Evolutionary conservation across 257 asterid genomes (phyloP), one percentile per base, ranked within the genome.

Genomic region (Fraxinus anomala): DNA sequence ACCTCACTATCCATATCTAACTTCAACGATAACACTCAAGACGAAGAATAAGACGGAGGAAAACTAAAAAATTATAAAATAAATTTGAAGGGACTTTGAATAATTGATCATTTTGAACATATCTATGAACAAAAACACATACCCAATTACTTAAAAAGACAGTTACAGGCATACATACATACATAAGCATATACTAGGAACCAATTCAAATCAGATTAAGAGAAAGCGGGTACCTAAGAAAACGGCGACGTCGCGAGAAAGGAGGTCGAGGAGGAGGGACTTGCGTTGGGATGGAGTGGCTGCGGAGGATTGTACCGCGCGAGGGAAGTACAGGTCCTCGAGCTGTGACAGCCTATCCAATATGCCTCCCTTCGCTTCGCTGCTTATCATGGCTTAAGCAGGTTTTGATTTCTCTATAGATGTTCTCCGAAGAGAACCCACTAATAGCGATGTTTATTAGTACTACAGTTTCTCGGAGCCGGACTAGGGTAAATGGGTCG

Each of bases 291-390:
- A 85, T 56, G 97, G 81, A 44, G 88, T 82, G 78, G 92, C 83
- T 54, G 92, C 86, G 23, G 96, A 86, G 69, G 94, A 81, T 85
- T 86, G 96, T 72, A 86, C 86, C 51, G 93, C 92, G 78, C 96
- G 98, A 19, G 98, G 99, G 74, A 89, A 95, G 90, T 95, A 95
- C 80, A 95, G 84, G 86, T 91, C 94, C 30, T 93, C 98, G 24
- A 90, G 75, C 67, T 80, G 82, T 23, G 97, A 95, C 37, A 95
- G 83, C 75, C 97, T 87, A 56, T 81, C 88, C 24, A 94, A 82
- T 31, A 95, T 83, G 68, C 76, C 86, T 56, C 92, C 96, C 87
- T 79, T 75, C 72, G 91, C 87, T 84, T 90, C 92, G 81, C 36
- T 63, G 81, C 85, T 80, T 21, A 92, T 28, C 77, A 75, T 72